Conservation (phyloP, 768 basidiomycete genomes). For the Lentinula lateritia region DNA sequence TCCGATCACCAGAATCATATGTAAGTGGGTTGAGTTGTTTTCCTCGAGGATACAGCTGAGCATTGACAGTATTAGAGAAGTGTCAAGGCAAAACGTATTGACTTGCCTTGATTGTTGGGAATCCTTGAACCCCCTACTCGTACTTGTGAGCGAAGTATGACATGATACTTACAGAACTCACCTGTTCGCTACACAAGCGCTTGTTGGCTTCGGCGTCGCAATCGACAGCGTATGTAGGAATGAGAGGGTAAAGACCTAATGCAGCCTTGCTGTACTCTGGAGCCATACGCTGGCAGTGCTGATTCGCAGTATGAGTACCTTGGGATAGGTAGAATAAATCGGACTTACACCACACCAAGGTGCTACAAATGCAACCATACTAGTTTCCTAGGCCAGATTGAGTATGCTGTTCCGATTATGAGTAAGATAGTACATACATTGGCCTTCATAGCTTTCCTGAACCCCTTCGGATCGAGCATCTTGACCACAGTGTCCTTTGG, state of each 20-base stretch:
- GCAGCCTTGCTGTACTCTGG: constrained; percentile 87
- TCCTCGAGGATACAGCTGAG: constrained; percentile 75
- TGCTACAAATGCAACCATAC: constrained; percentile 87
- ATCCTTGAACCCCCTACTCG: constrained; percentile 70
- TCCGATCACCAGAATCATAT: constrained; percentile 68
- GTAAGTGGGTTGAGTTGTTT: constrained; percentile 51
- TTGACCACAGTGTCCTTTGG: constrained; percentile 58
- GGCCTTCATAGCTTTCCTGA: constrained; percentile 65
- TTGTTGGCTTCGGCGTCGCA: constrained; percentile 84
- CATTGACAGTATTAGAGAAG: constrained; percentile 2
- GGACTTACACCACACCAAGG: constrained; percentile 84
- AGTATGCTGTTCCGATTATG: neutral
- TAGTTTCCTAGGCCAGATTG: constrained; percentile 48
- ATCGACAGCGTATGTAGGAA: constrained; percentile 91
- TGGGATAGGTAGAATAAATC: neutral
- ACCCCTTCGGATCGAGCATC: constrained; percentile 64
- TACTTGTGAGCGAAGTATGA: neutral
- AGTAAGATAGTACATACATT: constrained; percentile 47
- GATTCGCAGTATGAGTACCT: neutral
- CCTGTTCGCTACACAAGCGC: constrained; percentile 76
- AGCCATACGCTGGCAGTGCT: constrained; percentile 83
- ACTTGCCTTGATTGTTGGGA: constrained; percentile 84
- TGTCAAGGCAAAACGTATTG: neutral
- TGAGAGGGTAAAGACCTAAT: constrained; percentile 66
- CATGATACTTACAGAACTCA: constrained; percentile 13